These are phyloP conservation scores for Trichoderma sp. DNA, from an alignment of 2,329 filamentous ascomycete genomes.

Conservation along the genomic window DNA sequence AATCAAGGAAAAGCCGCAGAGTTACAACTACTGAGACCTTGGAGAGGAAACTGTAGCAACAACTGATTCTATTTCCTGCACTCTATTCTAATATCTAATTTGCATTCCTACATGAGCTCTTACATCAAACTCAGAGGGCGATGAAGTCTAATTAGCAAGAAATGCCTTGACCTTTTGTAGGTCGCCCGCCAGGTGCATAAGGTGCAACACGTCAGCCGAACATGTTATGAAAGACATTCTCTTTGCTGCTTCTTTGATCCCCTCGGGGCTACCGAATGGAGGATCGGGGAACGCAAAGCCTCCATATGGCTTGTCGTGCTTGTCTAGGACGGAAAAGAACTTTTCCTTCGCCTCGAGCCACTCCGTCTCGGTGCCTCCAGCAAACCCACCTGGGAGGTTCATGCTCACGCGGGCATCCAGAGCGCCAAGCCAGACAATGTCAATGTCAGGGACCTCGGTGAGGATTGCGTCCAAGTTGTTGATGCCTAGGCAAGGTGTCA, in stretches of 20 bases:
- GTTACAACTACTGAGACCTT: too few species aligned
- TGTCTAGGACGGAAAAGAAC: conserved; percentile 40
- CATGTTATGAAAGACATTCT: conserved; percentile 27
- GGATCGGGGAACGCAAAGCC: conserved; percentile 31
- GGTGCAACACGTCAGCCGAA: neutral
- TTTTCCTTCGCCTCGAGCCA: conserved; percentile 39
- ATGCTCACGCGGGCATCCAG: conserved; percentile 45
- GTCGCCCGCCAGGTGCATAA: neutral
- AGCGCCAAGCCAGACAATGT: conserved; percentile 45
- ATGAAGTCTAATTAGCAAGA: neutral
- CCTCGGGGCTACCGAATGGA: conserved; percentile 27
- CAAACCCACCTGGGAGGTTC: conserved; percentile 36
- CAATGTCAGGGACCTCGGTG: conserved; percentile 44
- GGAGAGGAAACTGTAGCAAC: neutral
- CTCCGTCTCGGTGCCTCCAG: conserved; percentile 38
- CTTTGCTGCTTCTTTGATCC: conserved; percentile 27
- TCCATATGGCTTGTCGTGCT: conserved; percentile 44
- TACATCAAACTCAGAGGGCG: neutral
- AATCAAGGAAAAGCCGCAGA: too few species aligned
- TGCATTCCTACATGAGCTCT: neutral
- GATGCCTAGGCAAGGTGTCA: conserved; percentile 29
- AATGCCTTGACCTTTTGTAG: neutral
- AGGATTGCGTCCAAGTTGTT: conserved; percentile 48
- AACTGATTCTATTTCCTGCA: neutral
- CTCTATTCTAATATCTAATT: neutral